Percentiles rank a stretch among this genome's conserved stretches.
phyloP scores from a whole-genome alignment of 179 eudicot genomes.

The Silene coronaria region DNA sequence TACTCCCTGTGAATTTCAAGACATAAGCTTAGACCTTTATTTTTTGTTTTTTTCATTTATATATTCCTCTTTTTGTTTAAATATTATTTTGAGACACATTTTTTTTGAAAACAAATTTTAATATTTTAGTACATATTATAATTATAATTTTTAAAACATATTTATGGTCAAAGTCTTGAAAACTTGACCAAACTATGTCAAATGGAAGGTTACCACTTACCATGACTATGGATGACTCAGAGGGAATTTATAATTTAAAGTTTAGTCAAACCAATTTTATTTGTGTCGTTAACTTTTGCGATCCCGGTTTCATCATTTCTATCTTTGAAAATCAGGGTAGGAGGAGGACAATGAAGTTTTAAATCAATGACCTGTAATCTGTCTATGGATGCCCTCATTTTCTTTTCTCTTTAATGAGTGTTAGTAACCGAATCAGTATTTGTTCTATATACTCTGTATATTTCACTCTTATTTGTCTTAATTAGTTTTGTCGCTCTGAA shows the following conservation, averaged over 20 bases:
- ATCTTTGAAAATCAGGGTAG: neutral
- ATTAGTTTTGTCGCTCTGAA: neutral
- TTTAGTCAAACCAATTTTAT: neutral
- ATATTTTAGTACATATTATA: neutral
- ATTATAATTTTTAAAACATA: neutral
- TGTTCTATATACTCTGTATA: neutral
- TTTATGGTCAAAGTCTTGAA: neutral
- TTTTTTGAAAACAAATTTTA: neutral
- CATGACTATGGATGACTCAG: neutral
- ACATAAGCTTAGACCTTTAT: neutral
- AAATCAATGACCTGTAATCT: neutral
- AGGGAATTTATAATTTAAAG: too few relatives aligned
- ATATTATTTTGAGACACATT: neutral
- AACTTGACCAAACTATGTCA: neutral
- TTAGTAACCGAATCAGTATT: neutral
- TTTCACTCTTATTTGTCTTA: neutral
- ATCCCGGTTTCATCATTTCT: neutral
- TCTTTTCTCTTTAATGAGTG: neutral
- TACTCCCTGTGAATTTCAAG: neutral
- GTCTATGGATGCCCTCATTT: neutral
- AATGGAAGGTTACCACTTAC: neutral
- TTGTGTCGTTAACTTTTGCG: neutral
- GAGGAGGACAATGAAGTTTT: neutral
- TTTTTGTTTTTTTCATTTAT: neutral
- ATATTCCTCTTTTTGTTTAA: neutral